Evolutionary conservation across 1,284 basidiomycete genomes (phyloP), one percentile per base, ranked within the genome.

Genomic region (Cryptococcus jaspeensis): DNA sequence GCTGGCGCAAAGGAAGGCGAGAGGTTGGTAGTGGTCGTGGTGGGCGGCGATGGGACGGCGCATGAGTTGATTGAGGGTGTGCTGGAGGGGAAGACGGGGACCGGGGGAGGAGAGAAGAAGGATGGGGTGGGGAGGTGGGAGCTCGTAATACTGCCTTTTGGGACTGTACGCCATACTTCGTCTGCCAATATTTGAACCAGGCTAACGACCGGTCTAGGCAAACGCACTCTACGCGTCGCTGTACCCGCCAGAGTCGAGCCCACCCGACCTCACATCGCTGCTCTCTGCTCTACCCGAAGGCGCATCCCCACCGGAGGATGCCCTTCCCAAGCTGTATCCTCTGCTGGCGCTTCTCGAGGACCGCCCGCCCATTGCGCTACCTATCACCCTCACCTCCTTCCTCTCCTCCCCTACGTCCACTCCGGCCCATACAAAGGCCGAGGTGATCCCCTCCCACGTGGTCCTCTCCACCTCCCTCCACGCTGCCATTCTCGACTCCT

Each of bases 41-140:
- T 82, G n/a, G 89, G 89, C 2, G 92, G 92, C 11, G 92, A 95
- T 72, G 91, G 92, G n/a, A 94, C 92, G 0, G 80, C 92, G 35
- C 89, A 92, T 71, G 91, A 94, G 71, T 83, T 93, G 53, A 80
- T 92, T 65, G 87, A 88, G 59, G 79, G 81, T 6, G 69, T 89
- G 35, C 76, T 81, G 52, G 69, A 66, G 32, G 6, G 15, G 12
- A 23, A 41, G 16, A 20, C 35, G 39, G 13, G 4, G 11, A 16
- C 28, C 12, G 28, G n/a, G 4, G 20, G 52, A 22, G 43, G 39
- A n/a, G 18, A 8, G 13, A 5, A 44, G 13, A 32, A 4, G 28
- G 32, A 32, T 11, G 37, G 36, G 36, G 25, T 3, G 18, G 35
- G 28, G 25, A 6, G 13, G 43, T 71, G 79, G 64, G 70, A 71